phyloP scores from a whole-genome alignment of 2,329 filamentous ascomycete genomes.

The Dichotomopilus funicola region DNA sequence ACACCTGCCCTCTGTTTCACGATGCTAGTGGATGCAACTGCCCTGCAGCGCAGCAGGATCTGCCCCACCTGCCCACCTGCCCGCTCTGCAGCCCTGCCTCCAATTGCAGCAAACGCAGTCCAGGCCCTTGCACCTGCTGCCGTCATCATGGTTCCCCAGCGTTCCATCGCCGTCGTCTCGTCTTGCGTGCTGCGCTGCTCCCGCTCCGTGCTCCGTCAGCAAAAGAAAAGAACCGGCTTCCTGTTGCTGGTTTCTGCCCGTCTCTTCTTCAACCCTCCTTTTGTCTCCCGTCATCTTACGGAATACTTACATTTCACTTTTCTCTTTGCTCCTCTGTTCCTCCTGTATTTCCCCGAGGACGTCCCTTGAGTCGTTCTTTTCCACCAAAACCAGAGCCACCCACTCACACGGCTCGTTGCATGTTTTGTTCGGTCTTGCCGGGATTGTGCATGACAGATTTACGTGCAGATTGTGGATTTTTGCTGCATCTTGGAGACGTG shows the following conservation, averaged over 20 bases:
- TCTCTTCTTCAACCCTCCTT: neutral
- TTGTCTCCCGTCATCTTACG: neutral
- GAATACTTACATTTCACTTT: neutral
- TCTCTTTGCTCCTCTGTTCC: neutral
- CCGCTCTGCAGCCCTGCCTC: neutral
- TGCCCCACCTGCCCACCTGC: slow-evolving; percentile 7
- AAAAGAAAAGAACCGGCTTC: neutral
- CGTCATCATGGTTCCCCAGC: slow-evolving; percentile 24
- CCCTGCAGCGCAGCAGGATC: slow-evolving; percentile 3
- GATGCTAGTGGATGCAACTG: neutral
- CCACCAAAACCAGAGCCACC: too few species aligned
- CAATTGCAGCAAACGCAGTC: neutral
- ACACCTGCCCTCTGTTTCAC: neutral
- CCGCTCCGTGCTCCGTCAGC: slow-evolving; percentile 22
- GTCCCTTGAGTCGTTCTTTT: too few species aligned
- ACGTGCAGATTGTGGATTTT: too few species aligned
- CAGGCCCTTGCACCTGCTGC: slow-evolving; percentile 10
- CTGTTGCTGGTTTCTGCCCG: slow-evolving; percentile 1
- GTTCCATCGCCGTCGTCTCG: slow-evolving; percentile 21
- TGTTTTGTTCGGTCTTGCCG: too few species aligned
- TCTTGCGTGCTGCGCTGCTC: slow-evolving; percentile 4
- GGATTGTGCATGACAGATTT: too few species aligned
- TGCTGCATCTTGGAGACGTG: too few species aligned
- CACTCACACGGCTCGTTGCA: too few species aligned
- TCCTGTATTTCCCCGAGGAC: too few species aligned